Percentiles rank a stretch among this genome's conserved stretches.
Conservation (phyloP, 108 stramenopile species). For the Fragilaria radians region DNA sequence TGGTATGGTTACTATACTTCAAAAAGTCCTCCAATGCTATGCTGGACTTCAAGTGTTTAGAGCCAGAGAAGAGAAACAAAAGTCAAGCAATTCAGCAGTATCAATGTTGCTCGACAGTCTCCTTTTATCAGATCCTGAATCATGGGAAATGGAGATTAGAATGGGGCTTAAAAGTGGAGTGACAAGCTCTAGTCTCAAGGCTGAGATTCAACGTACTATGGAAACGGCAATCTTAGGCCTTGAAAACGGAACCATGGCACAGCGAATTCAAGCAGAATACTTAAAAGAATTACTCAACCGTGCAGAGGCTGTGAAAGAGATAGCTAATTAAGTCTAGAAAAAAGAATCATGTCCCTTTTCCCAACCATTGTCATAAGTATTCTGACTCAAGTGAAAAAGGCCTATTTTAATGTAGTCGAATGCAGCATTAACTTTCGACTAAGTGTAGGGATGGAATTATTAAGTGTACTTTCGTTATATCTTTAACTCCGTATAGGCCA, state of each 20-base stretch:
- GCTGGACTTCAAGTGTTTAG: constrained; percentile 61
- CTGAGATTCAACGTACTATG: constrained; percentile 80
- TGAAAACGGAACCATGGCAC: constrained; percentile 86
- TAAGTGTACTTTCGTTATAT: too few species aligned
- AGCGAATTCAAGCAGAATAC: constrained; percentile 90
- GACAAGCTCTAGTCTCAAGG: constrained; percentile 40
- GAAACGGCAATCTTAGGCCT: constrained; percentile 81
- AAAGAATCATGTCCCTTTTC: too few species aligned
- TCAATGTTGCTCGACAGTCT: constrained; percentile 58
- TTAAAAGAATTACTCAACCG: constrained; percentile 72
- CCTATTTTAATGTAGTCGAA: too few species aligned
- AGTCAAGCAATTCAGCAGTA: constrained; percentile 30
- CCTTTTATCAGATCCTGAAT: constrained; percentile 60
- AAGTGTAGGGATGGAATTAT: too few species aligned
- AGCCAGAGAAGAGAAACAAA: constrained; percentile 37
- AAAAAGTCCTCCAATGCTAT: constrained; percentile 85
- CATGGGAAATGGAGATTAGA: constrained; percentile 67
- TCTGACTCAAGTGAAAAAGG: too few species aligned
- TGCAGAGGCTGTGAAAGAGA: constrained; percentile 38
- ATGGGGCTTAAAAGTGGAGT: constrained; percentile 28
- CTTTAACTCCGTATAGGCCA: too few species aligned
- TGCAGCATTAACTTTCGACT: too few species aligned
- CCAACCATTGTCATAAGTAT: too few species aligned
- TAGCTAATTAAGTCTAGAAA: not conserved
- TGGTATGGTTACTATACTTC: constrained; percentile 81